phyloP scores from a whole-genome alignment of 2,329 filamentous ascomycete species.

The Pyrenophora graminea region DNA sequence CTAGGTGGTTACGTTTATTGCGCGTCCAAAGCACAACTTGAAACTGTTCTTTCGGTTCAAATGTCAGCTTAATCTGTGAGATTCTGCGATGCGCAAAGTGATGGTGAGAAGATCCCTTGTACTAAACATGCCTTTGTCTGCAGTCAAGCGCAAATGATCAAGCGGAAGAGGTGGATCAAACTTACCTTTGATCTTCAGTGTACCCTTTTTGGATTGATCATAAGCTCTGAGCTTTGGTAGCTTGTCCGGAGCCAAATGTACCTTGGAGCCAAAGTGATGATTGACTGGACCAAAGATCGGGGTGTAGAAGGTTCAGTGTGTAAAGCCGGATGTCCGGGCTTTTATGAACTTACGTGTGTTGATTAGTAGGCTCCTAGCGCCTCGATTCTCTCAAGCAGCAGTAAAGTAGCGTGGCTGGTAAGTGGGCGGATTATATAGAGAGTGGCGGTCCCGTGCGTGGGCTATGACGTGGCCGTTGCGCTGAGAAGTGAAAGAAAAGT shows the following conservation, averaged over 20 bases:
- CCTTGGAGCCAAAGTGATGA: not conserved
- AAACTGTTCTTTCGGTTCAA: too few relatives aligned
- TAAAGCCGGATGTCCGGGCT: not conserved
- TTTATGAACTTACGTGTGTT: not conserved
- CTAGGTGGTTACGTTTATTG: not conserved
- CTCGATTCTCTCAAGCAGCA: not conserved
- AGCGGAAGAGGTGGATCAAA: too few relatives aligned
- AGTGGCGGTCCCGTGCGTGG: not conserved
- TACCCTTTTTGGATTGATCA: too few relatives aligned
- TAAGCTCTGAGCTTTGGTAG: too few relatives aligned
- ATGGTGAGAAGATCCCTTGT: too few relatives aligned
- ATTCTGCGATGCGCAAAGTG: too few relatives aligned
- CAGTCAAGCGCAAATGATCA: too few relatives aligned
- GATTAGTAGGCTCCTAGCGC: not conserved
- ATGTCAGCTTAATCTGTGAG: too few relatives aligned
- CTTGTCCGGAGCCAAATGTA: not conserved
- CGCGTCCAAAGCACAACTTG: too few relatives aligned
- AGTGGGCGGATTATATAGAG: not conserved
- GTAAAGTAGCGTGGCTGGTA: not conserved
- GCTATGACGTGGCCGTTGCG: not conserved
- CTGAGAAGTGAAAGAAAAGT: slow-evolving; percentile 6
- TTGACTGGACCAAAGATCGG: not conserved
- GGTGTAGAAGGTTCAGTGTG: slow-evolving; percentile 1
- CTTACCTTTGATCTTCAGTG: too few relatives aligned
- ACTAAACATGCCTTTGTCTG: too few relatives aligned